A percentile compares a stretch with the other conserved stretches of the same genome.
These are phyloP conservation scores for Priceomyces haplophilus DNA, from an alignment of 805 yeast species.

Conservation along the genomic window DNA sequence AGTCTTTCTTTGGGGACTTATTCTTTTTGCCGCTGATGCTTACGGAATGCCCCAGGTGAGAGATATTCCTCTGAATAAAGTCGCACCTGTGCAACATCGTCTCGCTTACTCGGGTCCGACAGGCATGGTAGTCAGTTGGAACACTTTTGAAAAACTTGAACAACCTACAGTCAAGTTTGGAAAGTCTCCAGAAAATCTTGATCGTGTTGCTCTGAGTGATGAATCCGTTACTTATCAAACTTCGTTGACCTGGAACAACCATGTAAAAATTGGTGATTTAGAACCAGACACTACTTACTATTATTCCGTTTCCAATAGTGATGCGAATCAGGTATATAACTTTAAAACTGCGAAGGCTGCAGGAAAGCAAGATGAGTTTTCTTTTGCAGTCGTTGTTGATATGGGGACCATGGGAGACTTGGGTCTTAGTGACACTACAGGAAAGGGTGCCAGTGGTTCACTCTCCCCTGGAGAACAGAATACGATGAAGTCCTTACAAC, in stretches of 20 bases:
- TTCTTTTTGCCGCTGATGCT: neutral
- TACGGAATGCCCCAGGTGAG: conserved; percentile 1
- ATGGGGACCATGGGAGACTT: conserved; percentile 14
- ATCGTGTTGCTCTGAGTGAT: conserved; percentile 9
- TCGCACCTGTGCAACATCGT: conserved; percentile 12
- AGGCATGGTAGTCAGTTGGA: conserved; percentile 15
- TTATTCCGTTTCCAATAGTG: conserved; percentile 10
- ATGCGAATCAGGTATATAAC: conserved; percentile 5
- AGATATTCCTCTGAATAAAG: conserved; percentile 3
- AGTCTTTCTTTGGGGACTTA: neutral
- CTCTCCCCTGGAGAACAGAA: conserved; percentile 12
- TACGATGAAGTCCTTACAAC: conserved; percentile 11
- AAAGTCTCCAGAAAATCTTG: conserved; percentile 6
- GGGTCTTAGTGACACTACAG: conserved; percentile 11
- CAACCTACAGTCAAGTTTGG: conserved; percentile 12
- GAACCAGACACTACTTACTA: conserved; percentile 13
- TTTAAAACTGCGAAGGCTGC: conserved; percentile 13
- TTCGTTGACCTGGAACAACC: conserved; percentile 14
- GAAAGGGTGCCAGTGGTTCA: conserved; percentile 11
- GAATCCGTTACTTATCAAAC: conserved; percentile 12
- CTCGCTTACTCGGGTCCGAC: conserved; percentile 10
- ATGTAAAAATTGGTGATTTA: conserved; percentile 11
- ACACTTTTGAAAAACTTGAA: conserved; percentile 9
- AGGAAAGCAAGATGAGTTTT: conserved; percentile 10
- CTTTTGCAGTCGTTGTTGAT: conserved; percentile 12